Evolutionary conservation across 1,284 basidiomycete species (phyloP), one percentile per base, ranked within the genome.

Genomic region (Fistulinella cinereoalba): DNA sequence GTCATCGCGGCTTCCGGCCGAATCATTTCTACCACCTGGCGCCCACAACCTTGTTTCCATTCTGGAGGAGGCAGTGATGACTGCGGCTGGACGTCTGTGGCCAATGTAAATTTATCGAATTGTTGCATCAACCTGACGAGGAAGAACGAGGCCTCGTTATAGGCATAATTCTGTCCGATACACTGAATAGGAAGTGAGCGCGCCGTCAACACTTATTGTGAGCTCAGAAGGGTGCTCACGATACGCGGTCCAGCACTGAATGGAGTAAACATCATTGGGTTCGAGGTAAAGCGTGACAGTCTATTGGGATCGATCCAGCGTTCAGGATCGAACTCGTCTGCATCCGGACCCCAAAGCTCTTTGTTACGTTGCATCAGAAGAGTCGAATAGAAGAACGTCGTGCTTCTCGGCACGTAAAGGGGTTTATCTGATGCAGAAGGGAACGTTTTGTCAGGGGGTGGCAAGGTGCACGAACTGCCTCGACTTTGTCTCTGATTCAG

Each of bases 151-250:
- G 81, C 78, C 60, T 88, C 80, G 57, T 86, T 86, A 51, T 80
- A 81, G 4, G 85, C 85, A 51, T 85, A 85, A 53, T 85, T 81
- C 59, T 86, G 83, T 6, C 85, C 85, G 15, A 88, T 64, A 56
- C 85, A 87, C 83, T 85, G 28, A 54, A 53, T 24, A 33, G 47
- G 47, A 25, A 39, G 27, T 57, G 50, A 47, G 52, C 44, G 56
- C 33, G 27, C 48, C 42, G 54, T 40, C 18, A 34, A 41, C 12
- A 27, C 23, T 31, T 58, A 47, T 52, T 49, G 16, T 42, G 31
- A 15, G 33, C 36, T n/a, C 21, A 31, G 4, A 24, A 13, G 24
- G 33, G 22, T n/a, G 64, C 73, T 56, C 52, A 74, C 75, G 49
- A 70, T 70, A 25, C 73, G 67, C 10, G 85, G 84, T 0, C 85